A percentile compares a stretch with the other conserved stretches of the same genome.
These are phyloP conservation scores for Leccinum angustisporum DNA, from an alignment of 1,284 basidiomycete genomes.

Conservation along the genomic window DNA sequence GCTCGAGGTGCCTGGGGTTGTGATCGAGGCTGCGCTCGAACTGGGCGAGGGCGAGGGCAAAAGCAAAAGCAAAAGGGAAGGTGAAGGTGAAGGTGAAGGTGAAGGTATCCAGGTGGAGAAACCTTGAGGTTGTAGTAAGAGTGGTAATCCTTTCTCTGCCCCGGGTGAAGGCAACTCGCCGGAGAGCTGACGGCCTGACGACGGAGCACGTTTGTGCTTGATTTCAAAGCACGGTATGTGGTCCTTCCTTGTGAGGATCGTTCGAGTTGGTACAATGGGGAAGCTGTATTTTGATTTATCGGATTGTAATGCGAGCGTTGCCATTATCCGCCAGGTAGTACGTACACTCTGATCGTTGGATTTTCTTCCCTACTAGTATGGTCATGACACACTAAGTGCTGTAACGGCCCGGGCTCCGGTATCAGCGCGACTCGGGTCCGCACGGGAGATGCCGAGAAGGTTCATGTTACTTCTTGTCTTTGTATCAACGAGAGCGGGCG, in stretches of 20 bases:
- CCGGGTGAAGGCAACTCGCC: neutral
- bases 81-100: neutral
- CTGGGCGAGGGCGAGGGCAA: neutral
- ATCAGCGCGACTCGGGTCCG: neutral
- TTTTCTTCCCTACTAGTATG: no score
- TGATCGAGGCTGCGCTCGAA: neutral
- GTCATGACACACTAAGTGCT: no score
- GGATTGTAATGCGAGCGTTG: neutral
- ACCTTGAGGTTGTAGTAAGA: neutral
- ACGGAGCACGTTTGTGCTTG: neutral
- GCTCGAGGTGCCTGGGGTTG: conserved; percentile 8
- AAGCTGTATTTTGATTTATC: neutral
- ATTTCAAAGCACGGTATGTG: neutral
- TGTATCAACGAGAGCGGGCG: neutral
- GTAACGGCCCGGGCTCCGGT: no score
- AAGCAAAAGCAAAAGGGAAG: neutral
- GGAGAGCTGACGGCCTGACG: neutral
- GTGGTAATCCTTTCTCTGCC: neutral
- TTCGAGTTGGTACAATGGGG: neutral
- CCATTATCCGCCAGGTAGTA: neutral
- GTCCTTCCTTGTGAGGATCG: no score
- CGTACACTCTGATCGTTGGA: no score
- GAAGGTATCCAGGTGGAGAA: neutral
- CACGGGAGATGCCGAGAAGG: neutral
- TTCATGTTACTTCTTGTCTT: no score